Evolutionary conservation across 1,284 basidiomycete genomes (phyloP), one percentile per base, ranked within the genome.

Genomic region (Gomphus bonarii): DNA sequence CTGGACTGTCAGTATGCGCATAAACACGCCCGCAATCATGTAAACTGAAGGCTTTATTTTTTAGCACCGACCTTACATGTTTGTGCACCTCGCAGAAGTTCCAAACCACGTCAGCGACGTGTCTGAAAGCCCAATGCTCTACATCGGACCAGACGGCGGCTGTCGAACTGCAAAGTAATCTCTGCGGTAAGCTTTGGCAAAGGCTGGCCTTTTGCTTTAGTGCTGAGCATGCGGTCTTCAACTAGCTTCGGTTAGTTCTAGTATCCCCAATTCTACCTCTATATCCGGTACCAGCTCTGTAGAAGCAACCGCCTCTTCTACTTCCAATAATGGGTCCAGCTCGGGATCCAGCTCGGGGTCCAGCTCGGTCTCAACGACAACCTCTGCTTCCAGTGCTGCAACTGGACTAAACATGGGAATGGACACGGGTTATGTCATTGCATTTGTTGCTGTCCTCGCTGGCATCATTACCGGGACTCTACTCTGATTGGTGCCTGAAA

Each of bases 1-100:
- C 35, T 12, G 30, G 51, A 12, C 33, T 60, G 62, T 63, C 31
- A 33, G 62, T 59, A 40, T 8, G 12, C 38, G 6, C 38, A 16
- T 11, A 40, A 50, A 7, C 5, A 11, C 14, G 18, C 22, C 14
- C 11, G n/a, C n/a, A n/a, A n/a, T 38, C 35, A 55, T 40, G 14
- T 2, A 4, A 16, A 36, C 11, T 25, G 35, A 25, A 4, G 12
- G 6, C 28, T 11, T 36, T 18, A 35, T 28, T 22, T 9, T n/a
- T 7, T 54, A 64, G 63, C 60, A 43, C 64, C 61, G 59, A 68
- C 60, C 36, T 65, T 44, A 30, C 65, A 60, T 66, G 68, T 59
- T 59, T 71, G 59, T 71, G 70, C 59, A 61, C 63, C n/a, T 63
- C 61, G 25, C 50, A 60, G 7, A 47, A 58, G 8, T 70, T 70